A percentile compares a stretch with the other conserved stretches of the same genome.
Conservation (phyloP, 2,329 filamentous ascomycete species). For the Ploettnerulaceae sp. region DNA sequence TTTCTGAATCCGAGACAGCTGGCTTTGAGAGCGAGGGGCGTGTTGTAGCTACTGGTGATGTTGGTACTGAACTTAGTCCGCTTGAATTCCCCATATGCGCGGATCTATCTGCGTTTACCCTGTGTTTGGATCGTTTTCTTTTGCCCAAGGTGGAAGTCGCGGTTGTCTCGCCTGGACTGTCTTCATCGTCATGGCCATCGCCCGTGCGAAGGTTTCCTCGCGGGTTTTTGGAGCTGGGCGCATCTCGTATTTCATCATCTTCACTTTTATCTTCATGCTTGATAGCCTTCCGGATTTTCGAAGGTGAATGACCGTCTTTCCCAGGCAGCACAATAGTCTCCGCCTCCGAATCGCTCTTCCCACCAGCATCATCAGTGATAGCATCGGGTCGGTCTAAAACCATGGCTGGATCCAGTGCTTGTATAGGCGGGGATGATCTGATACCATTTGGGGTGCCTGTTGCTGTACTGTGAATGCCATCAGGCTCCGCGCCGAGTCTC, state of each 20-base stretch:
- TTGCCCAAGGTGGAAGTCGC: conserved; percentile 38
- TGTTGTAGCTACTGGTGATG: conserved; percentile 42
- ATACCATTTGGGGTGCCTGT: conserved; percentile 27
- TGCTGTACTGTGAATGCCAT: conserved; percentile 19
- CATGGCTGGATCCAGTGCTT: conserved; percentile 21
- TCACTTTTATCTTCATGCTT: conserved; percentile 62
- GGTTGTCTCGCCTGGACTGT: conserved; percentile 30
- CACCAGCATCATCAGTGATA: conserved; percentile 20
- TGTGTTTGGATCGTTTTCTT: conserved; percentile 44
- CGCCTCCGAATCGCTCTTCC: conserved; percentile 62
- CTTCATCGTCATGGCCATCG: conserved; percentile 6
- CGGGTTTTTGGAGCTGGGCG: conserved; percentile 13
- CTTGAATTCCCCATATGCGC: conserved; percentile 39
- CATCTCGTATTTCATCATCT: conserved; percentile 40
- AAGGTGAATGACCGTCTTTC: conserved; percentile 59
- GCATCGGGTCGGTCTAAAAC: conserved; percentile 21
- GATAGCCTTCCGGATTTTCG: conserved; percentile 55
- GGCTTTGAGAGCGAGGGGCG: conserved; percentile 32
- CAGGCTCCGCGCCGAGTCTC: conserved; percentile 22
- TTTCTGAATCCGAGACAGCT: conserved; percentile 52
- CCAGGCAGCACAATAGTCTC: conserved; percentile 66
- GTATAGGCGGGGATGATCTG: conserved; percentile 31
- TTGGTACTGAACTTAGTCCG: conserved; percentile 54
- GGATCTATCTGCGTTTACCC: conserved; percentile 23
- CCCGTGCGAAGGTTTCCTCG: neutral